These are phyloP conservation scores for Boletus hoseneyae DNA, from an alignment of 1,284 basidiomycete genomes.

Conservation along the genomic window DNA sequence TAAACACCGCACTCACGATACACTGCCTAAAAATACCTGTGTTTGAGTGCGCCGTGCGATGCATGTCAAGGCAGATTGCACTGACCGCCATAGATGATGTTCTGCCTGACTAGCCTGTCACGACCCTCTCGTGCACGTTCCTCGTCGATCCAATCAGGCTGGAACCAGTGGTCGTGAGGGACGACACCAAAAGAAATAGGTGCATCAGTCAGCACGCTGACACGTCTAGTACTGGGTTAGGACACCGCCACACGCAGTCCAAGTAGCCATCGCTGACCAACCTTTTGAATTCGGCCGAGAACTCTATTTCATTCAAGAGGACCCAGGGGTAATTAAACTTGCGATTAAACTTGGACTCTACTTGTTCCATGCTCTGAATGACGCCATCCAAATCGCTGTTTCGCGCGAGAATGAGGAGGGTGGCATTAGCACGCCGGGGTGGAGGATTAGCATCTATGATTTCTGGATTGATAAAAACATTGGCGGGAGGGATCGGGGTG, in stretches of 20 bases:
- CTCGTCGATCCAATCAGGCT: constrained; percentile 82
- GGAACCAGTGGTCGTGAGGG: constrained; percentile 70
- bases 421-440: constrained; percentile 32
- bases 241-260: constrained; percentile 3
- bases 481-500: constrained; percentile 3
- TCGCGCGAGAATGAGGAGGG: constrained; percentile 32
- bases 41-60: constrained; percentile 1
- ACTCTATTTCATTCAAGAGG: constrained; percentile 68
- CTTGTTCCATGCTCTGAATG: constrained; percentile 49
- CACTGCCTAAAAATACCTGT: constrained; percentile 40
- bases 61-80: constrained; percentile 1
- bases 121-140: constrained; percentile 61
- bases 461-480: constrained; percentile 6
- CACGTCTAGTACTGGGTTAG: constrained; percentile 42
- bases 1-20: constrained; percentile 40
- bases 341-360: constrained; percentile 62
- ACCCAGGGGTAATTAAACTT: constrained; percentile 69
- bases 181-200: constrained; percentile 70
- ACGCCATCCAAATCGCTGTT: constrained; percentile 50
- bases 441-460: neutral
- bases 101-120: constrained; percentile 55
- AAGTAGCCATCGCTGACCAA: constrained; percentile 25
- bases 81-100: constrained; percentile 68
- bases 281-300: constrained; percentile 67
- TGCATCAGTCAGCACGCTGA: constrained; percentile 52